A percentile compares a stretch with the other conserved stretches of the same genome.
Conservation (phyloP, 2,329 filamentous ascomycete genomes). For the Sarocladium brachiariae region DNA sequence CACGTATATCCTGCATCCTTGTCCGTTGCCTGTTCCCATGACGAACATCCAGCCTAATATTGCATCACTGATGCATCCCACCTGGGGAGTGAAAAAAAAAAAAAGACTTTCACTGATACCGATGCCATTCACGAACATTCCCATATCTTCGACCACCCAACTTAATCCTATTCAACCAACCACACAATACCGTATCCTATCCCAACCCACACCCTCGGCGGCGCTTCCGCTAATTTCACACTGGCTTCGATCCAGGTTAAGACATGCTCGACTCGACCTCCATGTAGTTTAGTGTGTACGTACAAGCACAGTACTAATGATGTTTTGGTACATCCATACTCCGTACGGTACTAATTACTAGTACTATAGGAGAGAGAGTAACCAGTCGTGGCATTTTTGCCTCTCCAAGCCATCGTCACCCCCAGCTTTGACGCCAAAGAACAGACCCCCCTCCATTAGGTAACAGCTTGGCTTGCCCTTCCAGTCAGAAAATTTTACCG, state of each 20-base stretch:
- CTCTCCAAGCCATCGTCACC: not conserved
- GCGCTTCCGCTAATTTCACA: too few species aligned
- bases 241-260: not conserved
- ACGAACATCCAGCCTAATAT: constrained; percentile 8
- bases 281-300: not conserved
- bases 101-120: not conserved
- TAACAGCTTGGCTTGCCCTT: constrained; percentile 28
- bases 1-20: not conserved
- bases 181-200: constrained; percentile 2
- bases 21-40: not conserved
- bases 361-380: not conserved
- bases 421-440: not conserved
- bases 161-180: not conserved
- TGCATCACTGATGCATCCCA: constrained; percentile 3
- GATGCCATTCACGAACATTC: not conserved
- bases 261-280: not conserved
- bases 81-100: too few species aligned
- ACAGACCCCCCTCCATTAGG: constrained; percentile 20
- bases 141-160: not conserved
- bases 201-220: not conserved
- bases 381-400: constrained; percentile 3
- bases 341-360: too few species aligned
- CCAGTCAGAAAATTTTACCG: constrained; percentile 29
- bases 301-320: constrained; percentile 2
- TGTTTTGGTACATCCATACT: too few species aligned